phyloP scores from a whole-genome alignment of 257 asterid species.

The Fraxinus quadrangulata region DNA sequence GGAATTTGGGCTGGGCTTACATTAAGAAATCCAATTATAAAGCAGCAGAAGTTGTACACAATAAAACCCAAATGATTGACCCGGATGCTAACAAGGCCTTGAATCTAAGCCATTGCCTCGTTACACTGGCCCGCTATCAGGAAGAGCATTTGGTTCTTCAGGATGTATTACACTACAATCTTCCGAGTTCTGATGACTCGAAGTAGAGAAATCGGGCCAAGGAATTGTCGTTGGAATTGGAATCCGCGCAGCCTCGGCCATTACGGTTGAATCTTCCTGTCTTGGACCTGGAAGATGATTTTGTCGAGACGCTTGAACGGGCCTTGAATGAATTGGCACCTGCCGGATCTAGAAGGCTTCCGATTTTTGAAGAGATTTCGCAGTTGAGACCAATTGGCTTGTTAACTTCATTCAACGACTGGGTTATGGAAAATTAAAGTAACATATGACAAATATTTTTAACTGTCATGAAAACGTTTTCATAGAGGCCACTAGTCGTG shows the following conservation, averaged over 20 bases:
- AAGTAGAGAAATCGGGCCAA: constrained; percentile 32
- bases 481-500: too few relatives aligned
- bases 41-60: constrained; percentile 76
- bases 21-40: constrained; percentile 70
- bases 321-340: constrained; percentile 62
- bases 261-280: too few relatives aligned
- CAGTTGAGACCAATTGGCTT: constrained; percentile 75
- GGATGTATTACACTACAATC: constrained; percentile 49
- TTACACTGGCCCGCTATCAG: constrained; percentile 52
- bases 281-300: constrained; percentile 52
- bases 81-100: constrained; percentile 79
- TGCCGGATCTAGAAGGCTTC: constrained; percentile 68
- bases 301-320: constrained; percentile 52
- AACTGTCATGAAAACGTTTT: too few relatives aligned
- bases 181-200: constrained; percentile 58
- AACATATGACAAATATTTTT: too few relatives aligned
- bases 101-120: constrained; percentile 70
- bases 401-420: constrained; percentile 28
- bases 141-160: constrained; percentile 64
- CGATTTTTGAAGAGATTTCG: constrained; percentile 78
- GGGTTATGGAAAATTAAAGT: neutral
- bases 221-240: constrained; percentile 50
- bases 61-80: constrained; percentile 86
- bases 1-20: constrained; percentile 90
- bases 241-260: constrained; percentile 25